phyloP scores from a whole-genome alignment of 164 flowering plant species.

The Berberis vulgaris region DNA sequence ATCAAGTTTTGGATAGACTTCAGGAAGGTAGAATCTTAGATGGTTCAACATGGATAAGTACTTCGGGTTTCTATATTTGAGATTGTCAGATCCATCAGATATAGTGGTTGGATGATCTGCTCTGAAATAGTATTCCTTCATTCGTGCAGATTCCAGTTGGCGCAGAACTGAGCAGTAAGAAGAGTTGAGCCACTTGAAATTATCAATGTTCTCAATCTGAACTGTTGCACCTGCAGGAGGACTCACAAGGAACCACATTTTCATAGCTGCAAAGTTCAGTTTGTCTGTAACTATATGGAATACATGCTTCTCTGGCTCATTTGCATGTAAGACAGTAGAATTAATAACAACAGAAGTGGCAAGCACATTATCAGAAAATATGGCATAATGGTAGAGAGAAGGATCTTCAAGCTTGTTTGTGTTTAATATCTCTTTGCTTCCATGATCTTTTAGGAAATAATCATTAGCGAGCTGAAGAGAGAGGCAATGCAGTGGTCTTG shows the following conservation, averaged over 20 bases:
- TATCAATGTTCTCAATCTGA: conserved; percentile 1
- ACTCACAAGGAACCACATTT: conserved; percentile 1
- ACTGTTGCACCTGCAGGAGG: conserved; percentile 1
- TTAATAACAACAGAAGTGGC: conserved; percentile 6
- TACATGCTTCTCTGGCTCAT: conserved; percentile 2
- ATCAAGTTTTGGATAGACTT: conserved; percentile 55
- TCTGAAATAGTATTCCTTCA: conserved; percentile 5
- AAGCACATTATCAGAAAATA: conserved; percentile 6
- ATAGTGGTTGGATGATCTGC: conserved; percentile 2
- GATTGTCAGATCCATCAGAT: conserved; percentile 2
- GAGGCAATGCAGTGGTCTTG: conserved; percentile 79
- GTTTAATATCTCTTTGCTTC: conserved; percentile 17
- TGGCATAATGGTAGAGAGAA: conserved; percentile 3
- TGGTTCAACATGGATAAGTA: conserved; percentile 79
- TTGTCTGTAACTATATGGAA: conserved; percentile 6
- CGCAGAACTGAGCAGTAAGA: conserved; percentile 4
- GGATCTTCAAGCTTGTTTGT: neutral
- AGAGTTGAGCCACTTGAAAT: conserved; percentile 6
- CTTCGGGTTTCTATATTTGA: conserved; percentile 70
- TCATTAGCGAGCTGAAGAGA: conserved; percentile 69
- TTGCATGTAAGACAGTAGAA: conserved; percentile 1
- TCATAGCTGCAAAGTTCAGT: conserved; percentile 4
- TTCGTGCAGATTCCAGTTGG: conserved; percentile 6
- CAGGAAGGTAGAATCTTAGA: conserved; percentile 69
- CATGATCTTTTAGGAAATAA: conserved; percentile 36